Conservation (phyloP, 2,329 filamentous ascomycete species). For the Aspergillus costaricaensis region DNA sequence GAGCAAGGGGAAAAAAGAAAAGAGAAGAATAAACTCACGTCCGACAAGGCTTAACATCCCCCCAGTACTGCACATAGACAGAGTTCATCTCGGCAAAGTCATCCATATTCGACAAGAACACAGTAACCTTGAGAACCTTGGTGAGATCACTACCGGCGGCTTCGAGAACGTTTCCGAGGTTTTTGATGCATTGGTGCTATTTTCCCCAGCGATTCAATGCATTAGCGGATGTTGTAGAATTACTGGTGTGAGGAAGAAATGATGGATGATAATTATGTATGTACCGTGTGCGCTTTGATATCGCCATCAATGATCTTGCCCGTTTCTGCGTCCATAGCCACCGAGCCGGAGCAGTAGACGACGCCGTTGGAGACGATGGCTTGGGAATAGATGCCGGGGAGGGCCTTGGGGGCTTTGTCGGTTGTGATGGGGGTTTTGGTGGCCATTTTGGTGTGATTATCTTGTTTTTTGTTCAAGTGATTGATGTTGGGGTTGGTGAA, state of each 20-base stretch:
- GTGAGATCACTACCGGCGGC: constrained; percentile 61
- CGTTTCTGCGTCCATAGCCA: constrained; percentile 60
- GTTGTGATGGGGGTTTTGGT: constrained; percentile 47
- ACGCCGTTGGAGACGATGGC: constrained; percentile 65
- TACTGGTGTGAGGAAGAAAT: no score
- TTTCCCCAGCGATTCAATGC: no score
- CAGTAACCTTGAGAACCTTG: constrained; percentile 64
- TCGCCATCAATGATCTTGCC: constrained; percentile 58
- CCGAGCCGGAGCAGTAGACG: constrained; percentile 69
- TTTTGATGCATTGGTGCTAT: constrained; percentile 58
- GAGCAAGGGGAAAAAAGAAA: not conserved
- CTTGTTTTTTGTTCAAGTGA: not conserved
- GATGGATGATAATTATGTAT: not conserved
- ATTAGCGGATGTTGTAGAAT: constrained; percentile 1
- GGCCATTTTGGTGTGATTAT: constrained; percentile 30
- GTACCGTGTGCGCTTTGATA: constrained; percentile 57
- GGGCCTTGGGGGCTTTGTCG: constrained; percentile 53
- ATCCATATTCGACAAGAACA: constrained; percentile 66
- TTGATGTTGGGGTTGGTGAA: not conserved
- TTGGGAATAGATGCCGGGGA: constrained; percentile 60
- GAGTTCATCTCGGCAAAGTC: constrained; percentile 77
- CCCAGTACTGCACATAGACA: constrained; percentile 77
- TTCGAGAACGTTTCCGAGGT: constrained; percentile 61
- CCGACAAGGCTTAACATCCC: constrained; percentile 59
- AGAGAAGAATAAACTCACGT: constrained; percentile 23